Evolutionary conservation across 139 green algal species (phyloP).

Genomic region (Diplosphaera chodatii): DNA sequence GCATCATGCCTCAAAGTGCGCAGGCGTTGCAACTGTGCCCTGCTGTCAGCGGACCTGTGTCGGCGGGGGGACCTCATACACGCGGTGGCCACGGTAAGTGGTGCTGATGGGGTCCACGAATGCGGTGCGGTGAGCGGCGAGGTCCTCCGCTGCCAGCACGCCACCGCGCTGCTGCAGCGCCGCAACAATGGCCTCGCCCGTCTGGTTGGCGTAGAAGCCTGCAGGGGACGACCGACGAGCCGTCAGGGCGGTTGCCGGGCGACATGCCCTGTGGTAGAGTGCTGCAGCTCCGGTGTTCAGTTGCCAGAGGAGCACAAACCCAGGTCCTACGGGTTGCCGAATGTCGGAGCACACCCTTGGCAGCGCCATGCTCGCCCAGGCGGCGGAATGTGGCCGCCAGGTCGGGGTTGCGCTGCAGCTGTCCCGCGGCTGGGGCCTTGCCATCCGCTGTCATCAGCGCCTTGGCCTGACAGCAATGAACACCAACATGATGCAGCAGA

Average conservation of each 20-base stretch:
- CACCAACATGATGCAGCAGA: too few species aligned
- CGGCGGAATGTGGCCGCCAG: conserved; percentile 37
- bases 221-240: not conserved
- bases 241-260: too few species aligned
- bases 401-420: conserved; percentile 42
- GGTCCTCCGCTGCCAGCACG: conserved; percentile 46
- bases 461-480: not conserved
- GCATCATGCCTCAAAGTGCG: too few species aligned
- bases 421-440: conserved; percentile 31
- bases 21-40: not conserved
- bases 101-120: conserved; percentile 42
- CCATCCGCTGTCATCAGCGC: conserved; percentile 33
- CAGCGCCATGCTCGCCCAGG: conserved; percentile 32
- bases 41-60: conserved; percentile 22
- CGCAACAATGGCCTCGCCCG: conserved; percentile 54
- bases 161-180: conserved; percentile 37
- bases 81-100: conserved; percentile 41
- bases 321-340: too few species aligned
- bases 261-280: too few species aligned
- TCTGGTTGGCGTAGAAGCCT: conserved; percentile 60
- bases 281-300: too few species aligned
- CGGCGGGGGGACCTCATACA: conserved; percentile 66
- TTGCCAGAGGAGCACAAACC: too few species aligned
- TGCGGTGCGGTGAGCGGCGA: conserved; percentile 34
- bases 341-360: conserved; percentile 1